Conservation (phyloP, 192 early-diverging fungal genomes). For the Phycomyces blakesleeanus region DNA sequence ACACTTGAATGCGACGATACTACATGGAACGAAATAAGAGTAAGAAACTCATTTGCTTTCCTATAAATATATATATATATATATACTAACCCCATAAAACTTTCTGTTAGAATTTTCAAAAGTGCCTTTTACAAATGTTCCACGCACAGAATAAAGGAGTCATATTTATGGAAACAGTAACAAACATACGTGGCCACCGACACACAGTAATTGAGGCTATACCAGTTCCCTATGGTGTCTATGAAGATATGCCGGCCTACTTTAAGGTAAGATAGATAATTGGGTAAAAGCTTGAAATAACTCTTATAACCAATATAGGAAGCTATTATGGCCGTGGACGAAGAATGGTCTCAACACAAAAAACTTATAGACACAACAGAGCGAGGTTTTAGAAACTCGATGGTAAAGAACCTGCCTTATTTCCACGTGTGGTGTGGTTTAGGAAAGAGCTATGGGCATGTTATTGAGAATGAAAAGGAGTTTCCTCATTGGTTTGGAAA, state of each 20-base stretch:
- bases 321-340: constrained; percentile 67
- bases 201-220: constrained; percentile 93
- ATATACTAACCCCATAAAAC: not conserved
- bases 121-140: constrained; percentile 89
- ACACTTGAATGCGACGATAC: constrained; percentile 89
- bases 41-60: constrained; percentile 28
- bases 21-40: constrained; percentile 88
- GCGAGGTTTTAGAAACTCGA: constrained; percentile 64
- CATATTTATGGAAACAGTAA: constrained; percentile 89
- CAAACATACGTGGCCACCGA: constrained; percentile 66
- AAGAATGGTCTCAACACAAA: constrained; percentile 88
- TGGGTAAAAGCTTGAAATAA: not conserved
- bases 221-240: constrained; percentile 75
- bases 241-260: constrained; percentile 76
- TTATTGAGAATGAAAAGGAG: constrained; percentile 83
- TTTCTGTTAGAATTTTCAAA: constrained; percentile 80
- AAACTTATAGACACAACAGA: constrained; percentile 73
- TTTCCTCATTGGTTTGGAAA: constrained; percentile 88
- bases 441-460: constrained; percentile 86
- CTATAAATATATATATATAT: too few relatives aligned
- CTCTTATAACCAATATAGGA: constrained; percentile 45
- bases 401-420: constrained; percentile 84
- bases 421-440: constrained; percentile 97
- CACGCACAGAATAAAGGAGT: constrained; percentile 61
- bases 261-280: constrained; percentile 58